A percentile compares a stretch with the other conserved stretches of the same genome.
phyloP scores from a whole-genome alignment of 2,329 filamentous ascomycete genomes.

The Colletotrichum scovillei region DNA sequence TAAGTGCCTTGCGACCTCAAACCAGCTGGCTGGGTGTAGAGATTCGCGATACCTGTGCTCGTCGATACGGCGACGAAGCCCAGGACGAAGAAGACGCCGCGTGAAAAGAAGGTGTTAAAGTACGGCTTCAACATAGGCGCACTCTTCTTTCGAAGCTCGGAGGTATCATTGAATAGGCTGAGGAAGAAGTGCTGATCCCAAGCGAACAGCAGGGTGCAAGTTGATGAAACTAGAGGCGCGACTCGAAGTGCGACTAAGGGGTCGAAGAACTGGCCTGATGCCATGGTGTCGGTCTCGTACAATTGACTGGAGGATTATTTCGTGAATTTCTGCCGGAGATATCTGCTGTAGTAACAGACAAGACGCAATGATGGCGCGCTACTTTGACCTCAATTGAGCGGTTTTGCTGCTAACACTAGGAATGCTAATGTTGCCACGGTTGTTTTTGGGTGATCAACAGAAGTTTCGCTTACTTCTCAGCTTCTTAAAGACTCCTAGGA shows the following conservation, averaged over 20 bases:
- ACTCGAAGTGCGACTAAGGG: constrained; percentile 40
- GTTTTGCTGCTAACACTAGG: too few species aligned
- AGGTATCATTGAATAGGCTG: constrained; percentile 27
- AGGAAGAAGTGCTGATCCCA: constrained; percentile 39
- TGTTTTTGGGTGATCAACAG: neutral
- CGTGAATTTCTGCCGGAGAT: too few species aligned
- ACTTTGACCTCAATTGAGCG: neutral
- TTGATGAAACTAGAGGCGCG: constrained; percentile 44
- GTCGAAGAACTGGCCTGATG: constrained; percentile 36
- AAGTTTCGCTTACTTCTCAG: neutral
- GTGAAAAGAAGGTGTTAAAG: constrained; percentile 40
- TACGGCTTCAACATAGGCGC: constrained; percentile 40
- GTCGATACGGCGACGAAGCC: constrained; percentile 2
- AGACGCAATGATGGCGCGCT: too few species aligned
- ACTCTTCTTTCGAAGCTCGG: constrained; percentile 15
- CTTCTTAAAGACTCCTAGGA: neutral
- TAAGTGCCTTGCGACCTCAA: constrained; percentile 32
- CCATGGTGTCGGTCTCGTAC: constrained; percentile 29
- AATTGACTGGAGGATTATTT: neutral
- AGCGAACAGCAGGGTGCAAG: constrained; percentile 43
- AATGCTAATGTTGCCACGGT: too few species aligned
- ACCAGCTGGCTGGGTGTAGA: neutral
- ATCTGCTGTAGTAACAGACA: neutral
- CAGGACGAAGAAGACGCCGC: constrained; percentile 31
- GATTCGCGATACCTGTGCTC: neutral